These are phyloP conservation scores for Phaeosphaeriaceae sp. DNA, from an alignment of 2,329 filamentous ascomycete genomes.

Conservation along the genomic window DNA sequence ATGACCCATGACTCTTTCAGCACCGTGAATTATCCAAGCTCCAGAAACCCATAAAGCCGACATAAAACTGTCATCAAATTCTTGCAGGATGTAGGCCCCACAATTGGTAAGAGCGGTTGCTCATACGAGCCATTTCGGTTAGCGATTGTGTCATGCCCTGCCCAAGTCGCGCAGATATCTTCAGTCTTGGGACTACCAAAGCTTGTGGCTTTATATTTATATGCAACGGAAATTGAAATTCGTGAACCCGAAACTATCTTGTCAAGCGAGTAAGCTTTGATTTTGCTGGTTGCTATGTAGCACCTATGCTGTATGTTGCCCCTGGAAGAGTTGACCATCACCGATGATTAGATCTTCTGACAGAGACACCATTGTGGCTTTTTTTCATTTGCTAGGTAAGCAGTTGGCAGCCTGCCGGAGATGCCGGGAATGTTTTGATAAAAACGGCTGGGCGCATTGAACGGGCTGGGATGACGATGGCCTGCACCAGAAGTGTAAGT, in stretches of 20 bases:
- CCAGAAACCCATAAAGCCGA: background rate
- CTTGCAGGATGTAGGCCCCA: constrained; percentile 5
- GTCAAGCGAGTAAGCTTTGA: background rate
- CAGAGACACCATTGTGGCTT: background rate
- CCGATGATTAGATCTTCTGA: background rate
- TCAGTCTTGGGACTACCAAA: background rate
- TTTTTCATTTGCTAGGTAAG: constrained; percentile 2
- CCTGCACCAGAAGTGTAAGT: constrained; percentile 19
- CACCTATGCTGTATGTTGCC: constrained; percentile 19
- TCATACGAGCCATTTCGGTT: too few species aligned
- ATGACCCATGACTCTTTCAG: constrained; percentile 9
- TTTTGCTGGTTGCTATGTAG: constrained; percentile 4
- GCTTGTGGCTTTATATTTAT: background rate
- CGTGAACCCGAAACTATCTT: constrained; percentile 5
- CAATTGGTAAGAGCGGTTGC: background rate
- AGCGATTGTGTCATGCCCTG: too few species aligned
- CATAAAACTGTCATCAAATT: constrained; percentile 9
- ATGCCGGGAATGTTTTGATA: constrained; percentile 15
- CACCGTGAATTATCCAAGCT: background rate
- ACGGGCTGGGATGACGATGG: constrained; percentile 22
- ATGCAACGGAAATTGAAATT: constrained; percentile 7
- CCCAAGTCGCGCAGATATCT: background rate
- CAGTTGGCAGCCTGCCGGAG: constrained; percentile 13
- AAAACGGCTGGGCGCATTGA: constrained; percentile 14
- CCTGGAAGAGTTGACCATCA: background rate